Evolutionary conservation across 345 rosid genomes (phyloP), one percentile per base, ranked within the genome.

Genomic region (Bruguiera parviflora): DNA sequence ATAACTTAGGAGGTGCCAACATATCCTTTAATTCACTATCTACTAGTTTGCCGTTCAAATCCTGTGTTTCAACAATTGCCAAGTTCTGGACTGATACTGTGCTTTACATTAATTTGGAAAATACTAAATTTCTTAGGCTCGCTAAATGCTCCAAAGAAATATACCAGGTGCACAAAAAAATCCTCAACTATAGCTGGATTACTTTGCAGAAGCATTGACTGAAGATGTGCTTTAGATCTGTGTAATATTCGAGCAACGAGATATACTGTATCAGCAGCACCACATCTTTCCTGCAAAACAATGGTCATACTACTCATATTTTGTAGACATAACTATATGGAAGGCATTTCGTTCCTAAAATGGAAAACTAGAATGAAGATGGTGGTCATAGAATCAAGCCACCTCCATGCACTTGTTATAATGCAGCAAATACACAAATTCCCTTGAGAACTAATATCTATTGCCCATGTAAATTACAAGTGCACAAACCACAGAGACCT

Each of bases 261-360:
- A 69, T 89, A 81, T 62, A 86, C 10, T 21, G 88, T 85, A 68
- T 96, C 94, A 39, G 90, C 97, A 63, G 79, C 99, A 8, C 89
- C 83, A 81, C 99, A 96, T 79, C 99, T 89, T 85, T 96, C 99
- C 99, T 96, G 90, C 79, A 82, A 82, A 33, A 73, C 29, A 70
- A 83, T 67, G 24, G 68, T 64, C 71, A 59, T 49, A 69, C 75
- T 53, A 71, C 58, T 43, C 49, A 43, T 56, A 56, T 27, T 72
- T 72, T 25, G 52, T 29, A 33, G 37, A 52, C 16, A 60, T 29
- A 52, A 22, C 6, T 2, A 72, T 18, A 28, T 3, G 15, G 31
- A 6, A 60, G 13, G 28, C 53, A 2, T 18, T 39, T 39, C 18
- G 7, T 22, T 19, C n/a, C 56, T 27, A n/a, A 60, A 35, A 18